Evolutionary conservation across 2,329 filamentous ascomycete genomes (phyloP).

Genomic region (Aspergillus phoenicis): DNA sequence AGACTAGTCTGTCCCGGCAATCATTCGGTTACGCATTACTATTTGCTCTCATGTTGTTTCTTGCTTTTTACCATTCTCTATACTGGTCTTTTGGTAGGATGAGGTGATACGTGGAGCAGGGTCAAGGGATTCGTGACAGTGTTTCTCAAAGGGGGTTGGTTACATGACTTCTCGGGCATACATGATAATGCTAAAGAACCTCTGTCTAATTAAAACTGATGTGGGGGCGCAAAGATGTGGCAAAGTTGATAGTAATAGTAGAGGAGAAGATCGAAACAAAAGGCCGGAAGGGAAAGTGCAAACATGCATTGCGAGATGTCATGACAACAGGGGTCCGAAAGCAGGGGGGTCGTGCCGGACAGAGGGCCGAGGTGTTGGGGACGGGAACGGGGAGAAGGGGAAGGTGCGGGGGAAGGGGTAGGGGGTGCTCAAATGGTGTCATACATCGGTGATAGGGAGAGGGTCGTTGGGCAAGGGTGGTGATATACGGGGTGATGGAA

Average conservation of each 20-base stretch:
- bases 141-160: conserved; percentile 30
- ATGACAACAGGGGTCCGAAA: conserved; percentile 25
- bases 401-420: conserved; percentile 8
- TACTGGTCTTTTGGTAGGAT: conserved; percentile 30
- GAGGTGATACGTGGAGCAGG: conserved; percentile 16
- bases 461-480: background rate
- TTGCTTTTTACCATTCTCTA: conserved; percentile 18
- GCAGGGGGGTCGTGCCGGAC: conserved; percentile 8
- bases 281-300: conserved; percentile 15
- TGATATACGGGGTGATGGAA: background rate
- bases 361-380: conserved; percentile 9
- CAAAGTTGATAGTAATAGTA: conserved; percentile 18
- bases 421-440: conserved; percentile 2
- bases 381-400: conserved; percentile 3
- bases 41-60: background rate
- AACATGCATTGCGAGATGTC: conserved; percentile 23
- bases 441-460: conserved; percentile 3
- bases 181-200: conserved; percentile 40
- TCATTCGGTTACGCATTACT: background rate
- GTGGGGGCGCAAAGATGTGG: conserved; percentile 19
- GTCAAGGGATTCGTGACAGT: conserved; percentile 35
- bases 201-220: conserved; percentile 43
- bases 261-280: conserved; percentile 15
- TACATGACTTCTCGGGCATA: conserved; percentile 49
- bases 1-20: background rate